Evolutionary conservation across 257 asterid genomes (phyloP), one percentile per base, ranked within the genome.

Genomic region (Leonotis leonurus): DNA sequence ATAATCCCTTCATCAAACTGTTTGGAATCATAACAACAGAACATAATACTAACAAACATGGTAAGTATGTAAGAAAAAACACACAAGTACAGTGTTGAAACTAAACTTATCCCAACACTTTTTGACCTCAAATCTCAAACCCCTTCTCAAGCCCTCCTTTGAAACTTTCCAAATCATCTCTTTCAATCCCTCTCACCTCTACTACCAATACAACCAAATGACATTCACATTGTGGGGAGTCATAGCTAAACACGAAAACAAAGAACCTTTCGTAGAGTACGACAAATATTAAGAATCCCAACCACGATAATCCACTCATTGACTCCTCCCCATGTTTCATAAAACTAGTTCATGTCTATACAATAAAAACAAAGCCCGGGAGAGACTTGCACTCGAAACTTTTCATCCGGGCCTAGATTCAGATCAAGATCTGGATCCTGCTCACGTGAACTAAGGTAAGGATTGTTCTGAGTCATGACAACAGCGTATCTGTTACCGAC

Each of bases 1-100:
- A 63, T 54, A 44, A 41, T 26, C 17, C 25, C 21, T 14, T 70
- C 10, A 30, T 43, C 68, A 44, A 14, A 63, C 46, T 61, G 70
- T 39, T 61, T 29, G 24, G 25, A 73, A 41, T 25, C 40, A 44
- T 3, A 36, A n/a, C n/a, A n/a, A 3, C 17, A 40, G 17, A n/a
- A 6, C 11, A 44, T 50, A 6, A 6, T 5, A 12, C 6, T 50
- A 24, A 22, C 18, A 1, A 49, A 24, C 33, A 24, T 12, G 56
- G 16, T 24, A 49, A 48, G 14, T 22, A 12, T 21, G 55, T 32
- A 49, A 10, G n/a, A n/a, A n/a, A 22, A 24, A 6, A 46, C 10
- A 12, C 18, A 12, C 56, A 49, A 49, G 5, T 16, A 17, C 24
- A 9, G 20, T 22, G 30, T 10, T 4, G 32, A 5, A 22, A 22